phyloP scores from a whole-genome alignment of 2,329 filamentous ascomycete species.

The Proliferodiscus dingleyae region DNA sequence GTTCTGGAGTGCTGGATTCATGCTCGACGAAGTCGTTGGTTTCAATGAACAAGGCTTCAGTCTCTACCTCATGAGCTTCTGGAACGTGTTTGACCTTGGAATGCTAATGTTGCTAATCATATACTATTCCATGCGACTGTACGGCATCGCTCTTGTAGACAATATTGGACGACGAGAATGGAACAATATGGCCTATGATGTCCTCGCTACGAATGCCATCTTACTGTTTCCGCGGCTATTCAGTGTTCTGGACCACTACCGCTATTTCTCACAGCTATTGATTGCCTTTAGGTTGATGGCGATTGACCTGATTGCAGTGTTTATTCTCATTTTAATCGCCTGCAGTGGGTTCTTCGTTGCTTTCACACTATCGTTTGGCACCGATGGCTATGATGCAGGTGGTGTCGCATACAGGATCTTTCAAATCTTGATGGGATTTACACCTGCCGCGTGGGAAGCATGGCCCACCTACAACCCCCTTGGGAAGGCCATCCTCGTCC shows the following conservation, averaged over 20 bases:
- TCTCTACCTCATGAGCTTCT: slow-evolving; percentile 95
- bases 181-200: slow-evolving; percentile 85
- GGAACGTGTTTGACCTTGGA: slow-evolving; percentile 92
- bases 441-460: slow-evolving; percentile 86
- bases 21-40: slow-evolving; percentile 92
- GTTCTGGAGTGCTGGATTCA: slow-evolving; percentile 97
- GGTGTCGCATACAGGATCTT: slow-evolving; percentile 88
- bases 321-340: slow-evolving; percentile 76
- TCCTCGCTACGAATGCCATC: slow-evolving; percentile 87
- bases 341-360: slow-evolving; percentile 96
- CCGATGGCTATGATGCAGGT: slow-evolving; percentile 62
- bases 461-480: slow-evolving; percentile 73
- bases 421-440: slow-evolving; percentile 93
- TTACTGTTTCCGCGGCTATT: slow-evolving; percentile 87
- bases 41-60: slow-evolving; percentile 97
- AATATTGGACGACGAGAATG: slow-evolving; percentile 56
- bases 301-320: slow-evolving; percentile 78
- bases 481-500: slow-evolving; percentile 67
- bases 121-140: slow-evolving; percentile 86
- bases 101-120: slow-evolving; percentile 80
- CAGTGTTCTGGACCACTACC: slow-evolving; percentile 88
- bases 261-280: slow-evolving; percentile 90
- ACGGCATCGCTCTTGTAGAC: slow-evolving; percentile 78
- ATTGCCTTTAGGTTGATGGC: slow-evolving; percentile 95
- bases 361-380: slow-evolving; percentile 75